Evolutionary conservation across 2,329 filamentous ascomycete species (phyloP), one percentile per base, ranked within the genome.

Genomic region (Colletotrichum tabaci): DNA sequence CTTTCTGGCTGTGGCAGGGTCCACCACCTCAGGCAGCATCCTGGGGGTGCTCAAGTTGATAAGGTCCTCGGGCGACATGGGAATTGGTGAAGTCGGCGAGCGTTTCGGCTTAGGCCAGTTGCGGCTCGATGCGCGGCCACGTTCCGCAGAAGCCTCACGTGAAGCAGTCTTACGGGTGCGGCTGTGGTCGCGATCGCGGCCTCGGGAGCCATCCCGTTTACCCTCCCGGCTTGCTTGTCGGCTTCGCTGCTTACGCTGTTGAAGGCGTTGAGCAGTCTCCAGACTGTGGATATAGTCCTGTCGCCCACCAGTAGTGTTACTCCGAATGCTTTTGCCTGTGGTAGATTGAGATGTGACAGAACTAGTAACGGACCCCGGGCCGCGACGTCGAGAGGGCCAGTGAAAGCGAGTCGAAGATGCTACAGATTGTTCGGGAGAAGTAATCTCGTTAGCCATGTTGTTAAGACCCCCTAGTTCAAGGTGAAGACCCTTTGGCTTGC

Each of bases 61-160:
- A 71, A 94, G 80, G 77, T 98, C 95, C 76, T 98, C 94, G 0
- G 95, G 95, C 3, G 95, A 97, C 95, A 98, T 98, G 3, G 95
- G 94, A 2, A 98, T 88, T 0, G 96, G 96, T 0, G 96, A 98
- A 2, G 94, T 97, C 0, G 96, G 96, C 1, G 96, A 98, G 26
- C 93, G 88, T 82, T 98, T 97, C 21, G 93, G 90, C 77, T 91
- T 92, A 73, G 92, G 83, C 68, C 87, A 94, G 74, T 91, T 92
- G 26, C 92, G 89, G 55, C 89, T 87, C 15, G 88, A 84, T 30
- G 87, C 87, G 73, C 93, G 89, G 23, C 93, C 93, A 68, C 93
- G 90, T 52, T 93, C 92, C 74, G 92, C 89, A 0, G 94, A 94
- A 13, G 81, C 80, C 21, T 93, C 92, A 26, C 91, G 87, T 13